These are phyloP conservation scores for Chlamydomonas schloesseri DNA, from an alignment of 139 green algal genomes.

Conservation along the genomic window DNA sequence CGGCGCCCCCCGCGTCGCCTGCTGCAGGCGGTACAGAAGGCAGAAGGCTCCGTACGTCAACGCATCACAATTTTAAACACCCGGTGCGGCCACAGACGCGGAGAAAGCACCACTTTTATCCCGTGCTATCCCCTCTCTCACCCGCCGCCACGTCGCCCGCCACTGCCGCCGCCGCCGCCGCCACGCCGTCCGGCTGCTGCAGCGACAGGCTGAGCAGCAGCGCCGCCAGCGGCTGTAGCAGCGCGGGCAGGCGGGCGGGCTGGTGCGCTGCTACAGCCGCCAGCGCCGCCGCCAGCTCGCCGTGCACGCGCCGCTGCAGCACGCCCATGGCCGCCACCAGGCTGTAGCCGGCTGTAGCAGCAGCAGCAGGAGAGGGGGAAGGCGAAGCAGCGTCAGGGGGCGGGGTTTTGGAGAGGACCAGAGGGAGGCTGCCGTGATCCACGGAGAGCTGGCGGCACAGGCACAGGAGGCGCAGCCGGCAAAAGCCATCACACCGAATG, in stretches of 20 bases:
- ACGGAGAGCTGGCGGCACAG: not conserved
- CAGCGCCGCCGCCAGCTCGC: conserved; percentile 27
- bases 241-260: not conserved
- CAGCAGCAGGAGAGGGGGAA: too few relatives aligned
- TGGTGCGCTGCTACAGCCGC: not conserved
- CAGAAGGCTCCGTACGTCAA: too few relatives aligned
- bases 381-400: too few relatives aligned
- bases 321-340: not conserved
- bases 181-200: not conserved
- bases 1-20: not conserved
- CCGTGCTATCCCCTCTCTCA: too few relatives aligned
- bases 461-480: too few relatives aligned
- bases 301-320: not conserved
- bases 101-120: too few relatives aligned
- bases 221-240: conserved; percentile 13
- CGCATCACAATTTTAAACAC: too few relatives aligned
- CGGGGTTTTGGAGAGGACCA: not conserved
- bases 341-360: conserved; percentile 3
- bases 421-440: not conserved
- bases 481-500: too few relatives aligned
- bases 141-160: not conserved
- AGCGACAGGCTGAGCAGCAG: not conserved
- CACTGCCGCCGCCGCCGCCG: not conserved
- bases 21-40: too few relatives aligned
- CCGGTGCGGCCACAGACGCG: too few relatives aligned